Evolutionary conservation across 805 yeast genomes (phyloP).

Genomic region (Candida endomychidarum): DNA sequence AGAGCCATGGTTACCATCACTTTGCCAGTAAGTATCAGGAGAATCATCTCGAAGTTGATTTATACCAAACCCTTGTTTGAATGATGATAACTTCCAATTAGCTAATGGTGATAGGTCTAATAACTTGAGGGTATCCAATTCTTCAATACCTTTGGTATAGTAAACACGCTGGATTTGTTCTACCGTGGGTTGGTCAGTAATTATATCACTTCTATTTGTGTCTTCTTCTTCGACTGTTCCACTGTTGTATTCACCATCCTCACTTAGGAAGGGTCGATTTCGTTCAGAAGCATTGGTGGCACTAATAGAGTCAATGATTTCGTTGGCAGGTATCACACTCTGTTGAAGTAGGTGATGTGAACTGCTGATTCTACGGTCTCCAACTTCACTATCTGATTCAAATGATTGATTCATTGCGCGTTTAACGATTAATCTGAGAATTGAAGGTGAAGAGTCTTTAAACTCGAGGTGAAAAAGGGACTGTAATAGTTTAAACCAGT

Average conservation of each 20-base stretch:
- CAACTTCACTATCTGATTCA: constrained; percentile 2
- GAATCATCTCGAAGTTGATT: constrained; percentile 70
- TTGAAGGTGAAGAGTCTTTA: too few relatives aligned
- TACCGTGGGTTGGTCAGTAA: constrained; percentile 33
- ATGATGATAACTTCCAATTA: constrained; percentile 79
- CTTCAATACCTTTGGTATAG: constrained; percentile 49
- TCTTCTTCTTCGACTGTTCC: constrained; percentile 12
- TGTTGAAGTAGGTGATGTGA: constrained; percentile 26
- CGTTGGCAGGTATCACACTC: constrained; percentile 28
- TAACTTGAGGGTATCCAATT: constrained; percentile 56
- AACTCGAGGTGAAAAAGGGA: too few relatives aligned
- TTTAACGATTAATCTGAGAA: background rate
- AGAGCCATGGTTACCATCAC: constrained; percentile 66
- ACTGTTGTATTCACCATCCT: constrained; percentile 7
- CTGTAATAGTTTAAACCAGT: too few relatives aligned
- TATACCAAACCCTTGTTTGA: constrained; percentile 70
- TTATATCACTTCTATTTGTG: constrained; percentile 10
- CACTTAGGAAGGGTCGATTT: constrained; percentile 17
- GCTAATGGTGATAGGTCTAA: constrained; percentile 80
- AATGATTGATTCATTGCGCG: background rate
- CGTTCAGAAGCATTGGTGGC: constrained; percentile 18
- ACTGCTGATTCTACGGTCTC: background rate
- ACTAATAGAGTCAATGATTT: constrained; percentile 29
- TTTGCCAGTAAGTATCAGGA: constrained; percentile 84
- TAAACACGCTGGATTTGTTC: constrained; percentile 43